Evolutionary conservation across 495 filamentous ascomycete genomes (phyloP).

Genomic region (Neurospora pannonica): DNA sequence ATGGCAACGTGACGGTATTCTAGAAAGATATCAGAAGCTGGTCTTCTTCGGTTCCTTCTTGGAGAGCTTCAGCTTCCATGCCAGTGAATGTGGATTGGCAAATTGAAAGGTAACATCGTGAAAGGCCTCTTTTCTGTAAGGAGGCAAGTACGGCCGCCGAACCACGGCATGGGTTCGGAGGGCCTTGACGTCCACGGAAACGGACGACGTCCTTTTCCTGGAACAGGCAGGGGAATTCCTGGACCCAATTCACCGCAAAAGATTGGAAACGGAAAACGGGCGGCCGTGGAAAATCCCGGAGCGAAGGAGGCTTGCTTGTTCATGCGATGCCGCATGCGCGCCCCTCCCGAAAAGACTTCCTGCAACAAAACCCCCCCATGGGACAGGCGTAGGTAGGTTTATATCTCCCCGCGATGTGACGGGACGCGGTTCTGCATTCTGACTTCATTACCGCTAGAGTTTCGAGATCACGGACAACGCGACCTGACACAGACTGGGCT

Average conservation of each 20-base stretch:
- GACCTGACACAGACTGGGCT: neutral
- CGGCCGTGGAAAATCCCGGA: neutral
- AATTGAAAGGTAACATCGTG: neutral
- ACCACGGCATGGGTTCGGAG: neutral
- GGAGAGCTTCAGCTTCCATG: neutral
- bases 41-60: neutral
- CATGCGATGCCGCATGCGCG: neutral
- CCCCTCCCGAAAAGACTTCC: neutral
- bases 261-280: neutral
- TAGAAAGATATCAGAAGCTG: neutral
- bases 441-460: neutral
- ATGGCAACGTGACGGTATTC: neutral
- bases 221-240: neutral
- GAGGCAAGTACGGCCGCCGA: neutral
- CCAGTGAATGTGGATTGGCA: neutral
- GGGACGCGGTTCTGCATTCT: neutral
- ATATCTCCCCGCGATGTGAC: neutral
- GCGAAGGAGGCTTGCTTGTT: neutral
- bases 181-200: neutral
- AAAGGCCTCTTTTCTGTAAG: neutral
- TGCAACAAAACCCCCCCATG: neutral
- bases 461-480: neutral
- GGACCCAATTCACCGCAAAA: neutral
- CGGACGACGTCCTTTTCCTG: neutral
- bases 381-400: neutral